Percentiles rank a stretch among this genome's conserved stretches.
Conservation (phyloP, 352 stramenopile species). For the Globisporangium alternatum region DNA sequence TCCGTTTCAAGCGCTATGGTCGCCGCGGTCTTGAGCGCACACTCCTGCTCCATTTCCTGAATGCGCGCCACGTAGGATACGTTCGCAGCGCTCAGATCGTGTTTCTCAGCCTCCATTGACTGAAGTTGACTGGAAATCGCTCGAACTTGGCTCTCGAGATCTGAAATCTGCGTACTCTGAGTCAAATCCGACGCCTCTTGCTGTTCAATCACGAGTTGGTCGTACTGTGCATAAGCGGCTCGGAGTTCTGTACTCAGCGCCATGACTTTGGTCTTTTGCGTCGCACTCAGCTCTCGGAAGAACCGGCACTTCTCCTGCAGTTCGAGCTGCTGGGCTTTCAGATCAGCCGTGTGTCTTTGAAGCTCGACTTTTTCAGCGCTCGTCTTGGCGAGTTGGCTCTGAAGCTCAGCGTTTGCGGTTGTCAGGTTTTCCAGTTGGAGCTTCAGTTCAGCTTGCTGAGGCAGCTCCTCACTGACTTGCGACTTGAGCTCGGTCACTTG, state of each 20-base stretch:
- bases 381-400: not conserved
- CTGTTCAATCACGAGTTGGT: not conserved
- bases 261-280: slow-evolving; percentile 1
- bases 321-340: not conserved
- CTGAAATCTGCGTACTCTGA: not conserved
- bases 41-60: not conserved
- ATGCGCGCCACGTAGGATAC: not conserved
- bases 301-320: slow-evolving; percentile 4
- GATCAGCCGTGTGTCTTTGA: not conserved
- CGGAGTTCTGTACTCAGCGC: slow-evolving; percentile 1
- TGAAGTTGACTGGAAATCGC: not conserved
- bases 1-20: not conserved
- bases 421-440: not conserved
- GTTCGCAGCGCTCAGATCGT: not conserved
- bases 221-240: slow-evolving; percentile 3
- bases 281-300: not conserved
- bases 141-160: not conserved
- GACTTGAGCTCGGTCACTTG: not conserved
- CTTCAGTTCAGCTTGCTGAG: not conserved
- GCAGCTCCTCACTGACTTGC: not conserved
- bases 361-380: not conserved
- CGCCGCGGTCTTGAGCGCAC: not conserved
- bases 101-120: not conserved
- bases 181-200: not conserved
- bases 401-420: not conserved